Evolutionary conservation across 2,329 filamentous ascomycete species (phyloP).

Genomic region (Monosporascus sp.): DNA sequence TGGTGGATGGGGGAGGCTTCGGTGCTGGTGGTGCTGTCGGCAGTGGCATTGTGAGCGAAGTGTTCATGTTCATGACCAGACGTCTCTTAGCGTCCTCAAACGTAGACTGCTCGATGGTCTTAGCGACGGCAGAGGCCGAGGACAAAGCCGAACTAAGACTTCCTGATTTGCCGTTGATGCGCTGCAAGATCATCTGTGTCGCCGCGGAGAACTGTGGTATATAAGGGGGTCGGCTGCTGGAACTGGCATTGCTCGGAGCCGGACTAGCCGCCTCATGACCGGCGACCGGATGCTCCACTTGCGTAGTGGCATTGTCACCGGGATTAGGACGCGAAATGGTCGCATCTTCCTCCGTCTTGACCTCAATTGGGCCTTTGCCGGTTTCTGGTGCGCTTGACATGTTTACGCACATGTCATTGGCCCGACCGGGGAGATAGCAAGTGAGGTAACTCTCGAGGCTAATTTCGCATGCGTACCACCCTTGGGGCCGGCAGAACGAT

Average conservation of each 20-base stretch:
- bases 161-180: constrained; percentile 30
- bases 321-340: neutral
- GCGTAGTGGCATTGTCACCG: too few species aligned
- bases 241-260: constrained; percentile 17
- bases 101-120: constrained; percentile 26
- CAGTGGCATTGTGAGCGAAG: constrained; percentile 33
- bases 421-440: neutral
- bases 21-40: constrained; percentile 10
- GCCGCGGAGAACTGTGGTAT: constrained; percentile 29
- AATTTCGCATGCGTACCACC: neutral
- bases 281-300: constrained; percentile 10
- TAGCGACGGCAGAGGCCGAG: constrained; percentile 25
- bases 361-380: constrained; percentile 5
- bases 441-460: neutral
- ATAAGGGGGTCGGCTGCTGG: constrained; percentile 25
- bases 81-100: constrained; percentile 36
- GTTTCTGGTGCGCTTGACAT: too few species aligned
- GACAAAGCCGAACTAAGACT: constrained; percentile 31
- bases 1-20: neutral
- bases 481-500: too few species aligned
- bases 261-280: neutral
- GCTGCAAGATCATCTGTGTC: constrained; percentile 36
- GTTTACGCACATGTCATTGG: too few species aligned
- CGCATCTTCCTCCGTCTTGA: constrained; percentile 6
- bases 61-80: constrained; percentile 36